These are phyloP conservation scores for Podospora pseudopauciseta DNA, from an alignment of 495 filamentous ascomycete species.

Conservation along the genomic window DNA sequence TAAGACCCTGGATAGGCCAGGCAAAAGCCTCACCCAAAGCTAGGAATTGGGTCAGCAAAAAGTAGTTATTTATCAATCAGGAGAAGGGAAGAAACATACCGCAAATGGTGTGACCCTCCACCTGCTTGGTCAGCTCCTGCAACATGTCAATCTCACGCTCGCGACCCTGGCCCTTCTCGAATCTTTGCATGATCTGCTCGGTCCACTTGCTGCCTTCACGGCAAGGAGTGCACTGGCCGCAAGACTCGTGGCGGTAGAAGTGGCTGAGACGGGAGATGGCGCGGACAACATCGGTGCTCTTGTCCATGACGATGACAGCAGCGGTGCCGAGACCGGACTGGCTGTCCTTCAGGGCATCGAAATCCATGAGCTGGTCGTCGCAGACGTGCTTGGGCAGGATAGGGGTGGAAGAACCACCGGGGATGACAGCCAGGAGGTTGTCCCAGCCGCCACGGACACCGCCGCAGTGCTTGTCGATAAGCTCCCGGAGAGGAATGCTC, in stretches of 20 bases:
- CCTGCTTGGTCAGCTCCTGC: constrained; percentile 98
- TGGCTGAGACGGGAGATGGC: constrained; percentile 87
- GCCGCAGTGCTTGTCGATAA: constrained; percentile 97
- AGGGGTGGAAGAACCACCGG: constrained; percentile 93
- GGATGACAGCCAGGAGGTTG: constrained; percentile 91
- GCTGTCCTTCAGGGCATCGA: constrained; percentile 95
- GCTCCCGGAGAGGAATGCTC: constrained; percentile 88
- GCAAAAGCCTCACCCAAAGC: constrained; percentile 95
- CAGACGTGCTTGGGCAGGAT: constrained; percentile 84
- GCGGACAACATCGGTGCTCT: constrained; percentile 91
- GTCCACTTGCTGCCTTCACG: constrained; percentile 98
- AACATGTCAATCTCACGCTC: constrained; percentile 98
- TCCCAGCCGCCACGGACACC: constrained; percentile 97
- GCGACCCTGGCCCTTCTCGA: constrained; percentile 83
- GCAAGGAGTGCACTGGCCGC: constrained; percentile 97
- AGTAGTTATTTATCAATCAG: neutral
- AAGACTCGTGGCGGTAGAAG: constrained; percentile 98
- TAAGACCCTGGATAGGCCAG: constrained; percentile 96
- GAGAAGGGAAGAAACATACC: constrained; percentile 47
- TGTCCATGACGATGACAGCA: constrained; percentile 98
- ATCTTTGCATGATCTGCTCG: constrained; percentile 95
- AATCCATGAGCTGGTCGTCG: constrained; percentile 97
- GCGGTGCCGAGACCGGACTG: constrained; percentile 97
- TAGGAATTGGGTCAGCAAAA: constrained; percentile 23
- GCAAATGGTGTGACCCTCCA: constrained; percentile 98